Base-by-base conservation (phyloP, 176 grass and related monocot species). In the Aegilops speltoides region DNA sequence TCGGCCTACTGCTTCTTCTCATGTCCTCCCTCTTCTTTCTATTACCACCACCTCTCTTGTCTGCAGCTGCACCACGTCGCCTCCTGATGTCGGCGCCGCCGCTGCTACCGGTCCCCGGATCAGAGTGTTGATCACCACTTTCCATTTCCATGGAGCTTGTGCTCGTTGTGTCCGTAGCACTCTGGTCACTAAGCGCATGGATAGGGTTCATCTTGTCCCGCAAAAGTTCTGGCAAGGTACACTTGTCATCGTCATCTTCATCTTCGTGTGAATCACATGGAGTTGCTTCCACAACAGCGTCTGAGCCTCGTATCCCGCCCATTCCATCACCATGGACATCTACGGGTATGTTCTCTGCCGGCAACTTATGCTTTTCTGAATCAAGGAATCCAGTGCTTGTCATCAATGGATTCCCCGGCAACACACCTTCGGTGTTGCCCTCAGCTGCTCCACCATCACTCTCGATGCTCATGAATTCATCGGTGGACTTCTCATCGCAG, bases 391-490 rank as follows among this genome's bases (percentile, higher is more conserved):
- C 9, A 52, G 41, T 29, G 24, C 14, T 52, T 52, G 13, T 48
- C 11, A 12, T 23, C 41, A 75, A 75, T 15, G 24, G 73, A 46
- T 15, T 17, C 34, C 52, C 62, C 33, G 64, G 20, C 34, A 5
- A 2, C 80, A 70, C 68, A 4, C 26, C 78, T 36, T 52, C 20
- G 7, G 40, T 52, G 36, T 40, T 23, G 37, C 32, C 61, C 22
- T 46, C 64, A 31, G 25, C 40, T 68, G 45, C 25, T 11, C 33
- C 45, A 15, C 38, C 16, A 25, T 75, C 78, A 19, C 82, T 73
- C 82, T 85, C 90, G 0, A 91, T 10, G 78, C 86, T 82, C 69
- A 83, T 15, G 76, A 87, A 89, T 25, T 74, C 81, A 29, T 89
- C 86, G 9, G 62, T 84, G 50, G 82, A 87, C 52, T 91, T 84